Base-by-base conservation (phyloP, 305 asterid species). In the Petunia hybrid region DNA sequence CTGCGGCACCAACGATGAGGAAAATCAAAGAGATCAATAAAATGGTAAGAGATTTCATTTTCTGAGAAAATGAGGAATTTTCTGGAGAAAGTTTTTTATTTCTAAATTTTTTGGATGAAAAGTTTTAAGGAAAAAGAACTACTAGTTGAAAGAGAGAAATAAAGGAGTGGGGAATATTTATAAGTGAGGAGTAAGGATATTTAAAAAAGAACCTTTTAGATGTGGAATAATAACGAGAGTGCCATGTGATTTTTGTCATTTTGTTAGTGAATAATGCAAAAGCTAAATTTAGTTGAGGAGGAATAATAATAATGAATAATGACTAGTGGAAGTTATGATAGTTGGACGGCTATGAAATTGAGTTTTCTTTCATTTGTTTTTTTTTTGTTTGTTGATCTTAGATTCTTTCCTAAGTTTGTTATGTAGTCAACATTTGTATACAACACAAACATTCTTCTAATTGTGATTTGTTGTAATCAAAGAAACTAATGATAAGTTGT, bases 1-100 rank as follows among this genome's bases (percentile, higher is more conserved):
- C 86, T 55, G 88, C 56, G 86, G 40, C 46, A 67, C 73, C 2
- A 59, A 56, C 7, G 85, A 56, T 2, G 87, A 85, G 13, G 84
- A 68, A 69, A 84, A 86, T 41, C 48, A 82, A 3, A 82, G 83
- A 83, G 76, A 89, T 76, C 13, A 80, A 4, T 43, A 77, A 1
- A 77, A 67, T 12, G 35, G 61, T 31, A 39, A 65, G 40, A 42
- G 74, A 56, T 40, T 41, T 43, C 12, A 48, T 46, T 62, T 22
- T 22, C 5, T 60, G 65, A 22, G 66, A 31, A 36, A 35, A 4
- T 3, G 5, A 63, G 70, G 42, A 62, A 35, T 6, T 46, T 65
- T 71, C 16, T 36, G 12, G 65, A 60, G 62, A 60, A 7, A 48
- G 4, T 48, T 48, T 48, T 9, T 22, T 22, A 22, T 22, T 22